phyloP scores from a whole-genome alignment of 1,139 yeast genomes.

The Yamadazyma spencermartinsiae region DNA sequence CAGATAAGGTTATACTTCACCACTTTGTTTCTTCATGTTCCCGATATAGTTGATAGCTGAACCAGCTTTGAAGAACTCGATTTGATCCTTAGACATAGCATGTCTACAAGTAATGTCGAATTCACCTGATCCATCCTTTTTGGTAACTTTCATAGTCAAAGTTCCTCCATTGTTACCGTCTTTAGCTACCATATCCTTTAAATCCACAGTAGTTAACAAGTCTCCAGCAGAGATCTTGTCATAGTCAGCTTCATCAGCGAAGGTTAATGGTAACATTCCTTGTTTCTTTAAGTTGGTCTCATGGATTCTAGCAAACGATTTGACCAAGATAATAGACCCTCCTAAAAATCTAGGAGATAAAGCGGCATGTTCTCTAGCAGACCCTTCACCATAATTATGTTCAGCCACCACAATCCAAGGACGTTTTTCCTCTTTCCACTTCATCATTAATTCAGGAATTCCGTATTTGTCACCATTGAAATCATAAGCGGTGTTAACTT shows the following conservation, averaged over 20 bases:
- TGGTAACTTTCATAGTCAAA: constrained; percentile 69
- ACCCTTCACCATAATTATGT: constrained; percentile 98
- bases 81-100: constrained; percentile 95
- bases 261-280: constrained; percentile 93
- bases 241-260: constrained; percentile 86
- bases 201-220: constrained; percentile 71
- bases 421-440: constrained; percentile 81
- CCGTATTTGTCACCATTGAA: constrained; percentile 75
- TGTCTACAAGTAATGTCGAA: constrained; percentile 79
- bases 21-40: constrained; percentile 42
- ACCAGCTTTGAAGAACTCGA: constrained; percentile 95
- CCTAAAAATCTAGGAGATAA: constrained; percentile 92
- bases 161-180: constrained; percentile 87
- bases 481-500: constrained; percentile 88
- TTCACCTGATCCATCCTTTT: constrained; percentile 62
- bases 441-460: constrained; percentile 95
- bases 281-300: constrained; percentile 89
- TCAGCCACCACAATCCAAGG: constrained; percentile 98
- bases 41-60: constrained; percentile 95
- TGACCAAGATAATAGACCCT: constrained; percentile 83
- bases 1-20: too few species aligned
- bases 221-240: constrained; percentile 80
- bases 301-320: constrained; percentile 92
- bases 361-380: constrained; percentile 99
- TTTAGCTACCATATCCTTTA: constrained; percentile 75